A percentile compares a stretch with the other conserved stretches of the same genome.
phyloP scores from a whole-genome alignment of 2,329 filamentous ascomycete genomes.

The Cladophialophora exuberans region DNA sequence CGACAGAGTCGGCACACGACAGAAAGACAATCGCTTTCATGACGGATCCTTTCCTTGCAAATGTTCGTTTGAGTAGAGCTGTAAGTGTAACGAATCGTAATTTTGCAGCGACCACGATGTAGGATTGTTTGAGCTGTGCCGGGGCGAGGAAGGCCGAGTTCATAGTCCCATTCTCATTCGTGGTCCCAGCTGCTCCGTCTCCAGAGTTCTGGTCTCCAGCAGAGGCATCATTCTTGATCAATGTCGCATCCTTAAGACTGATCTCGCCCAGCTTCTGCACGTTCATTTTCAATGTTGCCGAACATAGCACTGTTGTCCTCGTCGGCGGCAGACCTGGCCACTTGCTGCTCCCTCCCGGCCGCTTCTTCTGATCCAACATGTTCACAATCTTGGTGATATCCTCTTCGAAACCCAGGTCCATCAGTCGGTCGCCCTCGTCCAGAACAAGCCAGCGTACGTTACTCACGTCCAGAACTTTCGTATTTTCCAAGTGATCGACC shows the following conservation, averaged over 20 bases:
- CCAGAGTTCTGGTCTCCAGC: conserved; percentile 50
- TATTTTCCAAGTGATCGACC: conserved; percentile 90
- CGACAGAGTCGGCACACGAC: conserved; percentile 93
- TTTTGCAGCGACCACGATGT: conserved; percentile 85
- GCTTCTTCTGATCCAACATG: conserved; percentile 69
- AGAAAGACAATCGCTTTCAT: conserved; percentile 98
- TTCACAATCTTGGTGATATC: conserved; percentile 86
- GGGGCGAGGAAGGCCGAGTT: conserved; percentile 75
- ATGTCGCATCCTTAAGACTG: conserved; percentile 87
- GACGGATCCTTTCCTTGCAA: conserved; percentile 83
- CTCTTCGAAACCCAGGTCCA: conserved; percentile 97
- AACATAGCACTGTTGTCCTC: conserved; percentile 86
- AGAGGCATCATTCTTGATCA: conserved; percentile 71
- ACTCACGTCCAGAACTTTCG: conserved; percentile 82
- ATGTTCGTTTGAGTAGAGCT: conserved; percentile 81
- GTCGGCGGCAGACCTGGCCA: conserved; percentile 70
- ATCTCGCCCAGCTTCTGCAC: conserved; percentile 93
- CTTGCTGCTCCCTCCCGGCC: conserved; percentile 51
- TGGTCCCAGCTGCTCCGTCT: conserved; percentile 43
- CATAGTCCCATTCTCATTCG: conserved; percentile 50
- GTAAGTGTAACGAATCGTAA: conserved; percentile 85
- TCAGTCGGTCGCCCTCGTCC: conserved; percentile 95
- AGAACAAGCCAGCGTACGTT: conserved; percentile 92
- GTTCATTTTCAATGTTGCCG: conserved; percentile 96
- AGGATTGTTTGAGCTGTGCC: conserved; percentile 90